Evolutionary conservation across 2,329 filamentous ascomycete genomes (phyloP), one percentile per base, ranked within the genome.

Genomic region (Venturia oleaginea): DNA sequence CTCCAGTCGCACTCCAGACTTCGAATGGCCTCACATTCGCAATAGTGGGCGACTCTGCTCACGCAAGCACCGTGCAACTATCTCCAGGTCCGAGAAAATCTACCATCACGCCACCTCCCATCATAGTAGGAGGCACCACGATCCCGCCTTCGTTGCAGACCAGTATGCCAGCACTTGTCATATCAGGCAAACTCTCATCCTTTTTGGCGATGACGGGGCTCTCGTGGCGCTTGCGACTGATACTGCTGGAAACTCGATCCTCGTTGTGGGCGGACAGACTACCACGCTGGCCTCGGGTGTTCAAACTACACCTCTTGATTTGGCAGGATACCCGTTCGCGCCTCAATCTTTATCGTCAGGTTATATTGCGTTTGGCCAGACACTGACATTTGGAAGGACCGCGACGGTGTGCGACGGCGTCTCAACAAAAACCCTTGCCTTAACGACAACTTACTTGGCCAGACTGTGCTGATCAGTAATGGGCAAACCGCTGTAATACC

Each of bases 91-190:
- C 59, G n/a, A 60, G 51, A 15, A 27, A 57, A 19, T 24, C 59
- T 38, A 60, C 37, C 34, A 60, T 40, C 59, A 60, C 59, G 34
- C 59, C 59, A n/a, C 59, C 59, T 60, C 59, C 59, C 15, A 60
- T 60, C 3, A 15, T 60, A 19, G 40, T 60, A n/a, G 59, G 59
- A 4, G 59, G 59, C 1, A 40, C n/a, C 17, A 60, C 59, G 1
- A 17, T 60, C 19, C 13, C 40, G n/a, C 59, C 59, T 7, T 38
- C 59, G 13, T n/a, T 34, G 19, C 30, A n/a, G 51, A 32, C 51
- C 6, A 19, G 2, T 34, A 15, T 3, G 2, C 27, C 51, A 10
- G 15, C 51, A n/a, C 27, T 57, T 8, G 30, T 57, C 30, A 57
- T 57, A 34, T 57, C 51, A 22, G 59, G 59, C 59, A 60, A n/a